A percentile compares a stretch with the other conserved stretches of the same genome.
Evolutionary conservation across 768 basidiomycete genomes (phyloP).

Genomic region (Pulveroboletus sp.): DNA sequence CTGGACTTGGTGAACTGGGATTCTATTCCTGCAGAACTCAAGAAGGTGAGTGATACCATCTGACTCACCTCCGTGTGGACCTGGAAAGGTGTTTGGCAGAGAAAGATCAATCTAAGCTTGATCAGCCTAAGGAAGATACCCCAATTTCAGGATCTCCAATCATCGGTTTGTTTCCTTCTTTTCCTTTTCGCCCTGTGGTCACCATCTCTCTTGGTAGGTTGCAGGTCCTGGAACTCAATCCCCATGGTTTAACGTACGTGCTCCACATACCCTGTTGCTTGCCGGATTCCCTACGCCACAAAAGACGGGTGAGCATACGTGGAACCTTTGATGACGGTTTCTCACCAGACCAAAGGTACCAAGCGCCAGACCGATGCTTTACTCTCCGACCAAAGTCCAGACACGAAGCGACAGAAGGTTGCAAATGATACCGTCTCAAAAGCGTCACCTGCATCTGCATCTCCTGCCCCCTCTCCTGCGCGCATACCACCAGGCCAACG

Average conservation of each 20-base stretch:
- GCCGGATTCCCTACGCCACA: conserved; percentile 41
- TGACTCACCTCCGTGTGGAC: not conserved
- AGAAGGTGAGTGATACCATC: conserved; percentile 41
- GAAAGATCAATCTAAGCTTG: conserved; percentile 53
- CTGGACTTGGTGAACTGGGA: conserved; percentile 59
- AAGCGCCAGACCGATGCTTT: conserved; percentile 44
- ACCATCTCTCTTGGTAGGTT: conserved; percentile 24
- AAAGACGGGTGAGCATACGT: conserved; percentile 28
- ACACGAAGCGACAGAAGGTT: conserved; percentile 40
- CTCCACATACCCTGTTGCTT: conserved; percentile 43
- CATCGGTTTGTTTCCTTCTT: conserved; percentile 36
- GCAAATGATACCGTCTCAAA: conserved; percentile 14
- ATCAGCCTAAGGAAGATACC: conserved; percentile 45
- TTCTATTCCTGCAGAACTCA: conserved; percentile 53
- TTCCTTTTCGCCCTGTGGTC: not conserved
- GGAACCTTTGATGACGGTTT: not conserved
- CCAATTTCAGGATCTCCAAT: conserved; percentile 48
- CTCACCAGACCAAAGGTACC: conserved; percentile 21
- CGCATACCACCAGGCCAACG: conserved; percentile 20
- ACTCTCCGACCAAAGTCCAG: conserved; percentile 36
- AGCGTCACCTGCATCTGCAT: conserved; percentile 10
- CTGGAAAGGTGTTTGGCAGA: conserved; percentile 31
- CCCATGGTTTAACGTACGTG: conserved; percentile 55
- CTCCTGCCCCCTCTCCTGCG: conserved; percentile 22
- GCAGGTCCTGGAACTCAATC: conserved; percentile 33